phyloP scores from a whole-genome alignment of 192 early-diverging fungal genomes.

The Backusella tuberculispora region DNA sequence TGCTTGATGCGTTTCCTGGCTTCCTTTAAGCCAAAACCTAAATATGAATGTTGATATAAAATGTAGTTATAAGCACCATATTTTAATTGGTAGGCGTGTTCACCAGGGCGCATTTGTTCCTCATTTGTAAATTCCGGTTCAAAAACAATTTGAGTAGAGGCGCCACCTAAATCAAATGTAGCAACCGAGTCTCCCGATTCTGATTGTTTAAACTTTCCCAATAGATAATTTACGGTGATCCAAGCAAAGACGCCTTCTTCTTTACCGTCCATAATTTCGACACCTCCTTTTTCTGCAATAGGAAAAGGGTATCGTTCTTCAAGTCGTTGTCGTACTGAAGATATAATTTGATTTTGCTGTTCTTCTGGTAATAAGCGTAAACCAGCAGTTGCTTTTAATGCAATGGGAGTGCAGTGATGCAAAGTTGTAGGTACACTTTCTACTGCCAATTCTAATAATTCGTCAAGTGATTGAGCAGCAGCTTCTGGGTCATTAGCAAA shows the following conservation, averaged over 20 bases:
- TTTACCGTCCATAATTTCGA: constrained; percentile 93
- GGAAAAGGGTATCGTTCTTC: constrained; percentile 81
- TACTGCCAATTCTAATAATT: constrained; percentile 76
- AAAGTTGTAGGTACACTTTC: constrained; percentile 61
- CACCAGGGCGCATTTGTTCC: constrained; percentile 58
- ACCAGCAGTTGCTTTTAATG: constrained; percentile 97
- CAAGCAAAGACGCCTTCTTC: constrained; percentile 99
- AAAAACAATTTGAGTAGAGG: constrained; percentile 97
- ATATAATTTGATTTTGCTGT: constrained; percentile 76
- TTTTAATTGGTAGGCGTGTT: constrained; percentile 70
- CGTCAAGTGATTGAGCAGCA: constrained; percentile 83
- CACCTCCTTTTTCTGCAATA: constrained; percentile 69
- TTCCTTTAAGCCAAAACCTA: constrained; percentile 90
- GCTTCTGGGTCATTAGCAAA: constrained; percentile 69
- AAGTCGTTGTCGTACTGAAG: constrained; percentile 68
- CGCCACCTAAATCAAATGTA: constrained; percentile 96
- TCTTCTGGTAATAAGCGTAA: constrained; percentile 76
- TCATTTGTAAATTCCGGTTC: constrained; percentile 70
- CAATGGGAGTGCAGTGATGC: constrained; percentile 83
- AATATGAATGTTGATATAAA: constrained; percentile 96
- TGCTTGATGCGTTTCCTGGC: constrained; percentile 77
- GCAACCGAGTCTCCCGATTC: constrained; percentile 73
- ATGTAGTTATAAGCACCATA: constrained; percentile 75
- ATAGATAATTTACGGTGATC: constrained; percentile 96
- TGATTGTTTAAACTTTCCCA: constrained; percentile 52